phyloP scores from a whole-genome alignment of 192 early-diverging fungal species.

The Backusella tuberculispora region DNA sequence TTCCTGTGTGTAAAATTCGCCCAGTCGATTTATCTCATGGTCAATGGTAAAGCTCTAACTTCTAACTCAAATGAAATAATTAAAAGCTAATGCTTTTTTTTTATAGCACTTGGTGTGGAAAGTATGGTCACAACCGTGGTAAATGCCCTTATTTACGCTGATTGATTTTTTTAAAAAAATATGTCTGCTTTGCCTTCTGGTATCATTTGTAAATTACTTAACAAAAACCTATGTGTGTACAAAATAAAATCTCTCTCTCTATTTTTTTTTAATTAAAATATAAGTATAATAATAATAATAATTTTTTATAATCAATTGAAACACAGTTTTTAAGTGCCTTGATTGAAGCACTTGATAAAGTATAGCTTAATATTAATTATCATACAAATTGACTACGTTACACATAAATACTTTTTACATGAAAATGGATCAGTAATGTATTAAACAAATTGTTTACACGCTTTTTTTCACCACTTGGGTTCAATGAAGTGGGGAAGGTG shows the following conservation, averaged over 20 bases:
- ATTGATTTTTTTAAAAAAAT: neutral
- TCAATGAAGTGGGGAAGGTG: neutral
- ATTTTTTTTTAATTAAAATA: neutral
- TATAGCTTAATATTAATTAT: too few species aligned
- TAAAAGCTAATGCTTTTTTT: neutral
- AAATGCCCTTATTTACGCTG: neutral
- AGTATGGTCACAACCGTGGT: neutral
- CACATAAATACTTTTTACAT: neutral
- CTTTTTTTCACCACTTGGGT: neutral
- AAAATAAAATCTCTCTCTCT: neutral
- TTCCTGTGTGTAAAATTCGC: neutral
- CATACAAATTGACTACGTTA: neutral
- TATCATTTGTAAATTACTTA: neutral
- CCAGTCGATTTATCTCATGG: slow-evolving; percentile 9
- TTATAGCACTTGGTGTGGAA: slow-evolving; percentile 8
- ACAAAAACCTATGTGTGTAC: neutral
- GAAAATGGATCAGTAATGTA: neutral
- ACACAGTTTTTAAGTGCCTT: neutral
- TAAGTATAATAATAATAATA: neutral
- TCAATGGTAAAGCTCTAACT: neutral
- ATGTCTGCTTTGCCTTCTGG: neutral
- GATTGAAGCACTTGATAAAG: neutral
- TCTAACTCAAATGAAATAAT: neutral
- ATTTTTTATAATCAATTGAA: neutral
- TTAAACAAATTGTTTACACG: neutral